Evolutionary conservation across 495 filamentous ascomycete species (phyloP), one percentile per base, ranked within the genome.

Genomic region (Aspergillus olivimuriae): DNA sequence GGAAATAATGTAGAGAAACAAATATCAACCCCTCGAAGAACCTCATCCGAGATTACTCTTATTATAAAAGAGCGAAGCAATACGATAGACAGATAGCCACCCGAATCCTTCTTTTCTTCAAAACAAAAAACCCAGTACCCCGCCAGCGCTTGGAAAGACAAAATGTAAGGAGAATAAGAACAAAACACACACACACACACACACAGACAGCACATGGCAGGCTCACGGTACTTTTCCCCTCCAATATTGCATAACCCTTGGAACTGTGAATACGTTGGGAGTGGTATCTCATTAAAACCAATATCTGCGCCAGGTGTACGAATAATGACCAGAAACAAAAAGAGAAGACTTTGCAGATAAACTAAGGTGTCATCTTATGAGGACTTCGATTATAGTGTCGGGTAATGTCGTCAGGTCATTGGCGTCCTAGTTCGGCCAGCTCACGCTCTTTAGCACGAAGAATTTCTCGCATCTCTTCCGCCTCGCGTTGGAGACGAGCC

Each of bases 381-480:
- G n/a, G n/a, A n/a, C n/a, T n/a, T n/a, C n/a, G n/a, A n/a, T n/a
- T n/a, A n/a, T n/a, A n/a, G n/a, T n/a, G n/a, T n/a, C n/a, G n/a
- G n/a, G n/a, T n/a, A n/a, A n/a, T n/a, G n/a, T n/a, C n/a, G n/a
- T n/a, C n/a, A n/a, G n/a, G 39, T 56, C 19, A 56, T 56, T 49
- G 52, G 6, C 62, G 58, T 38, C 63, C 73, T 50, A 89, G 60
- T 52, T 83, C 84, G 19, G 83, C 84, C 44, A 94, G 61, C 44
- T 94, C 87, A 39, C 81, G 74, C 61, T 94, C 87, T 57, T 87
- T 91, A 17, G 78, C 80, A 15, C 76, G 73, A 26, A 95, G 64
- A 55, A 83, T 67, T 53, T 85, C 80, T 22, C 86, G 75, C 77
- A 94, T 90, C 43, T 72, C 68, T 55, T 91, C 83, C 0, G 83